Conservation (phyloP, 805 yeast genomes). For the Sugiyamaella mastotermitis region DNA sequence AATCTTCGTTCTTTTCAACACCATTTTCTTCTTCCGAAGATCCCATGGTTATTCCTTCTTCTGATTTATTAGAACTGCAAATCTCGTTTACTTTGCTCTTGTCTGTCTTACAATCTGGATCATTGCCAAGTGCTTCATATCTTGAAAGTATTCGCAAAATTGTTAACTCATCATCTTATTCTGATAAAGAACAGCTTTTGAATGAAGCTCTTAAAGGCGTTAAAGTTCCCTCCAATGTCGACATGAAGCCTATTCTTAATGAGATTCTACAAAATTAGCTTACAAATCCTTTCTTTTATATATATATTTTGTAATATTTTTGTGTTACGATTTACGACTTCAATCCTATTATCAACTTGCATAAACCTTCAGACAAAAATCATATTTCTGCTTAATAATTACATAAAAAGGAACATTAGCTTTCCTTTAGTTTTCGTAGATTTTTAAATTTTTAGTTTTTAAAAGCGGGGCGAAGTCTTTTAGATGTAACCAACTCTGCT, state of each 20-base stretch:
- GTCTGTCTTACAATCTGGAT: constrained; percentile 16
- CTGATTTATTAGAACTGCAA: constrained; percentile 16
- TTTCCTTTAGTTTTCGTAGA: too few species aligned
- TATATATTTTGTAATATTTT: too few species aligned
- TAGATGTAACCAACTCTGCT: constrained; percentile 99
- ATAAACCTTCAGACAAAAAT: too few species aligned
- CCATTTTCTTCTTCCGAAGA: neutral
- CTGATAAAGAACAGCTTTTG: constrained; percentile 15
- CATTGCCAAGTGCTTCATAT: constrained; percentile 22
- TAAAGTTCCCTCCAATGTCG: constrained; percentile 20
- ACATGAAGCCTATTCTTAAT: constrained; percentile 18
- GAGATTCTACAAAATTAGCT: too few species aligned
- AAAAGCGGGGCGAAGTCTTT: too few species aligned
- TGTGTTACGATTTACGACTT: too few species aligned
- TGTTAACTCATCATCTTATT: constrained; percentile 9
- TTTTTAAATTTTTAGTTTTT: too few species aligned
- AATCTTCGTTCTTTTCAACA: neutral
- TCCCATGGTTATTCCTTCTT: neutral
- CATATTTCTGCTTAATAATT: too few species aligned
- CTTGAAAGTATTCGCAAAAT: constrained; percentile 17
- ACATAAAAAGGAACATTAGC: too few species aligned
- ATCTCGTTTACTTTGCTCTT: constrained; percentile 20
- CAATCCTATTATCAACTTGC: too few species aligned
- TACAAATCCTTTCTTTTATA: too few species aligned
- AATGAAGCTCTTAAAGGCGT: constrained; percentile 21